phyloP scores from a whole-genome alignment of 2,329 filamentous ascomycete species.

The Tolypocladium inflatum region DNA sequence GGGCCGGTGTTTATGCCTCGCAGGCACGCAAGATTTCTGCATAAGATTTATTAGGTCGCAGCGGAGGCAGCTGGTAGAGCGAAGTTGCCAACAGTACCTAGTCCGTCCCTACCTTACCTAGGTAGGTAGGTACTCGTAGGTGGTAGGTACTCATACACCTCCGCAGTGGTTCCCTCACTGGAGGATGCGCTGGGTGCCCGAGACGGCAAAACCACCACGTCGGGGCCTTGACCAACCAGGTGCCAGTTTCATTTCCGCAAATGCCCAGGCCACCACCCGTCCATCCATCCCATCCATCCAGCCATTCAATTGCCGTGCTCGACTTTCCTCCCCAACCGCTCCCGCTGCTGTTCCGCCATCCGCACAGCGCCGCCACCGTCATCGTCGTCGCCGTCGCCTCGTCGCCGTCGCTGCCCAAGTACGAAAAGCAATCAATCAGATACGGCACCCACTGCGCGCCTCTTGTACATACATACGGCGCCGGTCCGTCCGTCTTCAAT shows the following conservation, averaged over 20 bases:
- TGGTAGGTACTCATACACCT: no score
- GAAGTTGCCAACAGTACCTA: no score
- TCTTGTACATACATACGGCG: neutral
- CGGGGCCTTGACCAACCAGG: neutral
- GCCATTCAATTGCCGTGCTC: neutral
- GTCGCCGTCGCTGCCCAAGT: neutral
- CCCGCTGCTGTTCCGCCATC: neutral
- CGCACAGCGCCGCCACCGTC: neutral
- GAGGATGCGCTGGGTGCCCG: neutral
- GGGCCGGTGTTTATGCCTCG: no score
- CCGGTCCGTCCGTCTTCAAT: neutral
- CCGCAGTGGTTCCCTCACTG: neutral
- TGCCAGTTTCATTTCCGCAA: neutral
- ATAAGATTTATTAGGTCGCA: no score
- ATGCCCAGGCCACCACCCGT: neutral
- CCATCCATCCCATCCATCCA: no score
- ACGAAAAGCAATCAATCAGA: neutral
- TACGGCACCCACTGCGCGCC: neutral
- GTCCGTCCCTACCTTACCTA: no score
- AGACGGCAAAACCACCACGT: neutral
- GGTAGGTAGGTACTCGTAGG: no score
- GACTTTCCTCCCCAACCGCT: neutral
- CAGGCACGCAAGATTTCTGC: no score
- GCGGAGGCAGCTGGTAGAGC: no score
- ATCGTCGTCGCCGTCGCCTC: neutral